Evolutionary conservation across 2,329 filamentous ascomycete species (phyloP).

Genomic region (Neocatenulostroma microsporum): DNA sequence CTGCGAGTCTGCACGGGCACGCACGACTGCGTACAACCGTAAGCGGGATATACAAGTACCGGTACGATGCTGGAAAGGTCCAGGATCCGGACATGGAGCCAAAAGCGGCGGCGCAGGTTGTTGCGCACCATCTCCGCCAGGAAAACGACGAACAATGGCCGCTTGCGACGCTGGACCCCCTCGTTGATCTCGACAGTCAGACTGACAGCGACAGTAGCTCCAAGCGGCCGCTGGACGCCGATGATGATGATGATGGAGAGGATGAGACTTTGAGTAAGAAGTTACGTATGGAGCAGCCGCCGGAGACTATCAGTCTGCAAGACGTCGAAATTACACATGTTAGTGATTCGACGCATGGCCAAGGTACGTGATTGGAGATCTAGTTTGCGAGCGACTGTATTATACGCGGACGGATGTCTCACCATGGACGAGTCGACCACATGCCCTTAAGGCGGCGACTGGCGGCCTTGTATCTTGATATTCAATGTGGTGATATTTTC

Average conservation of each 20-base stretch:
- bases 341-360: too few species aligned
- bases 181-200: constrained; percentile 27
- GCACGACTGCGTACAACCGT: constrained; percentile 31
- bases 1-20: constrained; percentile 15
- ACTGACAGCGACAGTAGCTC: constrained; percentile 27
- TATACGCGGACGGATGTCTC: too few species aligned
- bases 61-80: constrained; percentile 28
- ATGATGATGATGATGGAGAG: constrained; percentile 2
- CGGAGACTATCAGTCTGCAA: constrained; percentile 26
- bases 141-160: constrained; percentile 18
- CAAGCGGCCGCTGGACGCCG: constrained; percentile 7
- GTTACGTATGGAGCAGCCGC: constrained; percentile 8
- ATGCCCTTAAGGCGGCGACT: too few species aligned
- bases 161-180: constrained; percentile 16
- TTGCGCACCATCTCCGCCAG: constrained; percentile 18
- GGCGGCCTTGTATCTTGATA: too few species aligned
- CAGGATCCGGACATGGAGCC: constrained; percentile 18
- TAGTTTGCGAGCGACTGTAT: too few species aligned
- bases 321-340: constrained; percentile 33
- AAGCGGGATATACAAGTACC: constrained; percentile 29
- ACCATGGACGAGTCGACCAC: constrained; percentile 28
- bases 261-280: constrained; percentile 10
- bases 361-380: too few species aligned
- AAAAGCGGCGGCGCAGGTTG: constrained; percentile 16
- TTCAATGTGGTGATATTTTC: too few species aligned